phyloP scores from a whole-genome alignment of 106 monocot genomes.

The Apostasia ramifera region DNA sequence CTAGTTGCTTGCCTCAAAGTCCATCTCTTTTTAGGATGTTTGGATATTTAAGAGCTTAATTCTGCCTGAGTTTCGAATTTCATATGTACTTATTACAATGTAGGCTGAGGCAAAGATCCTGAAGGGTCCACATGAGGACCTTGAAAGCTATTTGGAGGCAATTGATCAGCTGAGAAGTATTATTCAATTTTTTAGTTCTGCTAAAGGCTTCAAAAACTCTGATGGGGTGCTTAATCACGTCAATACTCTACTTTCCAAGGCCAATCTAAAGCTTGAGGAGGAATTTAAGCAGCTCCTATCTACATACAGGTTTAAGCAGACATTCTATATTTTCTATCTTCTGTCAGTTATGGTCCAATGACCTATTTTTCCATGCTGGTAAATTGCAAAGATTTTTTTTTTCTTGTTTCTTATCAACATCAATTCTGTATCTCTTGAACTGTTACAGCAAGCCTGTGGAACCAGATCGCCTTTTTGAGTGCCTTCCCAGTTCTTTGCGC shows the following conservation, averaged over 20 bases:
- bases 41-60: background rate
- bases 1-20: too few relatives aligned
- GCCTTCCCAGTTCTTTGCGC: conserved; percentile 55
- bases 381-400: background rate
- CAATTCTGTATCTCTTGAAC: conserved; percentile 6
- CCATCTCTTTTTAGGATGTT: too few relatives aligned
- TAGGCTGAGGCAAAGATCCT: conserved; percentile 73
- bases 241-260: conserved; percentile 61
- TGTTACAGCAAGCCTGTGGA: conserved; percentile 83
- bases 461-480: conserved; percentile 63
- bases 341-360: too few relatives aligned
- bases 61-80: background rate
- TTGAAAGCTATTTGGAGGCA: conserved; percentile 71
- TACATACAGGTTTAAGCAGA: conserved; percentile 35
- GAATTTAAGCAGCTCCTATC: conserved; percentile 64
- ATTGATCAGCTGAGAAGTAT: conserved; percentile 54
- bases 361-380: background rate
- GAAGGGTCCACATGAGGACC: conserved; percentile 71
- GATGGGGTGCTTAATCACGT: conserved; percentile 61
- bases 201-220: conserved; percentile 52
- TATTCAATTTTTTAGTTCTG: conserved; percentile 44
- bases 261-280: conserved; percentile 60
- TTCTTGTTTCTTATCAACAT: background rate
- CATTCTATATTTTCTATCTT: too few relatives aligned
- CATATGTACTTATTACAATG: background rate